These are phyloP conservation scores for Cladobotryum mycophilum DNA, from an alignment of 2,329 filamentous ascomycete species.

Conservation along the genomic window DNA sequence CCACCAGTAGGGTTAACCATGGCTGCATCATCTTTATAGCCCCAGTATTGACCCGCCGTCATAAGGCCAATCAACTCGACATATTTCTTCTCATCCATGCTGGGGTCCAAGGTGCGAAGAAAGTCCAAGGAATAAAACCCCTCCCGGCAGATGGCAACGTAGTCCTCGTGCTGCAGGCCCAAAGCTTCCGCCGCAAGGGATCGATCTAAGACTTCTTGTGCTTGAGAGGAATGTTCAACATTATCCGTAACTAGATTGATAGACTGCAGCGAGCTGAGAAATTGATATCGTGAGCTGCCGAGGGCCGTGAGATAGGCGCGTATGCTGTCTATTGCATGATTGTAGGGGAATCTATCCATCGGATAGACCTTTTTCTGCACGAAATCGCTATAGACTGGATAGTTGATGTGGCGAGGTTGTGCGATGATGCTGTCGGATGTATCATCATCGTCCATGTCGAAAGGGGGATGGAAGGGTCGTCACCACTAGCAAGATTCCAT, in stretches of 20 bases:
- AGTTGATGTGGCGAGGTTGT: background rate
- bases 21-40: background rate
- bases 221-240: background rate
- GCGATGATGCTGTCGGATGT: background rate
- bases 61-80: background rate
- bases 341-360: background rate
- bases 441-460: background rate
- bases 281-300: background rate
- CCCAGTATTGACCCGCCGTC: background rate
- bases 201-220: background rate
- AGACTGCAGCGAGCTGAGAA: background rate
- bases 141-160: background rate
- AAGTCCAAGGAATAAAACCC: background rate
- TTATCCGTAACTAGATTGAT: background rate
- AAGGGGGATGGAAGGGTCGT: background rate
- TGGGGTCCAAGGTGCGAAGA: background rate
- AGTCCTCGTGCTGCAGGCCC: background rate
- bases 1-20: background rate
- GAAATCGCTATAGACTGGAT: background rate
- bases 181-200: background rate
- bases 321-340: background rate
- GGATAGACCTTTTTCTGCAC: background rate
- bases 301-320: background rate
- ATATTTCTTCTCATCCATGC: background rate
- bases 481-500: background rate